These are phyloP conservation scores for Fagus sylvatica DNA, from an alignment of 306 rosid species.

Conservation along the genomic window DNA sequence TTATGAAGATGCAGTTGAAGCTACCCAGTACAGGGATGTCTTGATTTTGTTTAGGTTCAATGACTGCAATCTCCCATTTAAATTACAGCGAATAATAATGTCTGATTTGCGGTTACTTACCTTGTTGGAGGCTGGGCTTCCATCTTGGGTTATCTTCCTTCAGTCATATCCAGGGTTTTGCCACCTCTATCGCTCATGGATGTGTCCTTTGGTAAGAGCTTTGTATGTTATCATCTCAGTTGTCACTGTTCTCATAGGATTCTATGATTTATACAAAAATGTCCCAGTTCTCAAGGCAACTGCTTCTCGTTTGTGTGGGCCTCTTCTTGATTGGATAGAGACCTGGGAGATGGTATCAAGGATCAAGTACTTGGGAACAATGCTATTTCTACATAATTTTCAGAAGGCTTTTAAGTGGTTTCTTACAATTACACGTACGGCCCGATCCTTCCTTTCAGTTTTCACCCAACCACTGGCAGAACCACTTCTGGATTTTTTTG, in stretches of 20 bases:
- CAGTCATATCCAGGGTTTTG: slow-evolving; percentile 93
- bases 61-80: slow-evolving; percentile 84
- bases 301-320: slow-evolving; percentile 87
- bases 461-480: slow-evolving; percentile 68
- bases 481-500: slow-evolving; percentile 54
- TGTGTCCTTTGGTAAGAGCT: slow-evolving; percentile 89
- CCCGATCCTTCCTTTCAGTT: slow-evolving; percentile 62
- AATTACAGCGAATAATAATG: slow-evolving; percentile 61
- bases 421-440: slow-evolving; percentile 55
- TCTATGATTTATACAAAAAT: slow-evolving; percentile 91
- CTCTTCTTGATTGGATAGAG: slow-evolving; percentile 95
- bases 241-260: slow-evolving; percentile 91
- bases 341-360: slow-evolving; percentile 96
- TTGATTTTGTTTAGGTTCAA: slow-evolving; percentile 73
- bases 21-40: slow-evolving; percentile 70
- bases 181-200: slow-evolving; percentile 97
- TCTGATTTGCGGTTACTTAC: slow-evolving; percentile 87
- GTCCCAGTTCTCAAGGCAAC: slow-evolving; percentile 95
- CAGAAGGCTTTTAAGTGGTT: slow-evolving; percentile 83
- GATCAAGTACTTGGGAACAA: slow-evolving; percentile 92
- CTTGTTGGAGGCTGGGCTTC: slow-evolving; percentile 94
- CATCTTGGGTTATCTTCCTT: slow-evolving; percentile 94
- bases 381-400: slow-evolving; percentile 86
- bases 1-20: slow-evolving; percentile 55
- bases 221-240: slow-evolving; percentile 74